Conservation (phyloP, 2,329 filamentous ascomycete genomes). For the Ophiostoma triangulosporum region DNA sequence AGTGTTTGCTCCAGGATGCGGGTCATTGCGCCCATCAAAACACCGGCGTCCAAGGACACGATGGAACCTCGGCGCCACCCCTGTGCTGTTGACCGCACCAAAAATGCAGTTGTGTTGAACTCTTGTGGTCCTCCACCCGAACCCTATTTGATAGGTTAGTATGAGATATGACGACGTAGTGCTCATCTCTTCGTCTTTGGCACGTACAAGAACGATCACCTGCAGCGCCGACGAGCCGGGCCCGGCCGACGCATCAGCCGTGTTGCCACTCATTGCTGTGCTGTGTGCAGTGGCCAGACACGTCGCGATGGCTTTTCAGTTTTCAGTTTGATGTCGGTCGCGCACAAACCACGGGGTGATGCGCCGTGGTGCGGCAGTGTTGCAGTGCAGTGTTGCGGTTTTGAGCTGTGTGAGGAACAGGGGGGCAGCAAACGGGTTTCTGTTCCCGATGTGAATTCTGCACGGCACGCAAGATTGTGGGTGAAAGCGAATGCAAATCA, state of each 20-base stretch:
- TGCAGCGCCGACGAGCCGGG: constrained; percentile 40
- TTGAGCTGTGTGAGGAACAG: neutral
- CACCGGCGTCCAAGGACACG: constrained; percentile 86
- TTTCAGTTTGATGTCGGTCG: neutral
- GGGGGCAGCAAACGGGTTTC: too few relatives aligned
- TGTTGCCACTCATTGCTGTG: constrained; percentile 10
- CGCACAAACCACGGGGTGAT: neutral
- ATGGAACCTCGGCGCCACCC: constrained; percentile 74
- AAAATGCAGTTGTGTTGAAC: constrained; percentile 76
- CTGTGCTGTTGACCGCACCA: constrained; percentile 68
- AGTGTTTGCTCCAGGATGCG: constrained; percentile 53
- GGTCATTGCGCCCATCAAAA: constrained; percentile 76
- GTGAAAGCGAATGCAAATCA: too few relatives aligned
- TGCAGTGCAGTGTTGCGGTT: neutral
- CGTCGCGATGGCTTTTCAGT: neutral
- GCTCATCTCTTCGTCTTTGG: constrained; percentile 10
- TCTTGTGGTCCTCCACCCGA: constrained; percentile 82
- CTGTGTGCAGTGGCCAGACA: neutral
- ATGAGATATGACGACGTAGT: constrained; percentile 4
- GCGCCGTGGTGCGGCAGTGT: neutral
- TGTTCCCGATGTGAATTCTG: neutral
- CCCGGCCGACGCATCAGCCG: constrained; percentile 9
- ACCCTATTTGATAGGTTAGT: constrained; percentile 40
- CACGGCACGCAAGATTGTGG: neutral
- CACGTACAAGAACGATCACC: constrained; percentile 55